phyloP scores from a whole-genome alignment of 176 grass and related monocot genomes.

The Alopecurus myosuroides region DNA sequence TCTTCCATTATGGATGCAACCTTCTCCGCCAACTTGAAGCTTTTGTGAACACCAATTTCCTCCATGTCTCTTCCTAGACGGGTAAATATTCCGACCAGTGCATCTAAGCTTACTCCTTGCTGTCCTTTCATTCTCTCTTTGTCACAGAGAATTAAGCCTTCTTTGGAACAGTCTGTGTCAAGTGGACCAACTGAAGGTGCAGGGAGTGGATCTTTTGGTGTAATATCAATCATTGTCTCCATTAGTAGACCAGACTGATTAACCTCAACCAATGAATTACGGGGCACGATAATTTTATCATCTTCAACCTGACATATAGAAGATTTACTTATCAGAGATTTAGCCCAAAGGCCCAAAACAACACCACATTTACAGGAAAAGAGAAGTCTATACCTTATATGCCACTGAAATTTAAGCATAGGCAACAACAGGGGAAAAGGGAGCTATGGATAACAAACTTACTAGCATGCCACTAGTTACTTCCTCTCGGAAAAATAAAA shows the following conservation, averaged over 20 bases:
- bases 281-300: constrained; percentile 88
- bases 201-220: constrained; percentile 80
- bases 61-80: constrained; percentile 93
- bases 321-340: not conserved
- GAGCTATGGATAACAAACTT: not conserved
- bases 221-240: constrained; percentile 95
- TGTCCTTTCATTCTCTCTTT: constrained; percentile 84
- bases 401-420: not conserved
- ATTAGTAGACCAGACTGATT: constrained; percentile 98
- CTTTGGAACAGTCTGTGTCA: constrained; percentile 56
- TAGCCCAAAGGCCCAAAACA: not conserved
- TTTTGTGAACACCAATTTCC: constrained; percentile 70
- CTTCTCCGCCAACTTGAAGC: constrained; percentile 85
- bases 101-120: constrained; percentile 95
- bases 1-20: constrained; percentile 90
- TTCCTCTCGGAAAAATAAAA: not conserved
- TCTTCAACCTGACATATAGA: constrained; percentile 64
- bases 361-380: not conserved
- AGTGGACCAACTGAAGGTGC: constrained; percentile 74
- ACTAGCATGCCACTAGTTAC: not conserved
- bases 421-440: not conserved
- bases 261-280: constrained; percentile 83
- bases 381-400: not conserved
- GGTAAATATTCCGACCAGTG: constrained; percentile 80
- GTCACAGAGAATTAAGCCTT: constrained; percentile 91